Conservation (phyloP, 768 basidiomycete genomes). For the Tricholomella constricta region DNA sequence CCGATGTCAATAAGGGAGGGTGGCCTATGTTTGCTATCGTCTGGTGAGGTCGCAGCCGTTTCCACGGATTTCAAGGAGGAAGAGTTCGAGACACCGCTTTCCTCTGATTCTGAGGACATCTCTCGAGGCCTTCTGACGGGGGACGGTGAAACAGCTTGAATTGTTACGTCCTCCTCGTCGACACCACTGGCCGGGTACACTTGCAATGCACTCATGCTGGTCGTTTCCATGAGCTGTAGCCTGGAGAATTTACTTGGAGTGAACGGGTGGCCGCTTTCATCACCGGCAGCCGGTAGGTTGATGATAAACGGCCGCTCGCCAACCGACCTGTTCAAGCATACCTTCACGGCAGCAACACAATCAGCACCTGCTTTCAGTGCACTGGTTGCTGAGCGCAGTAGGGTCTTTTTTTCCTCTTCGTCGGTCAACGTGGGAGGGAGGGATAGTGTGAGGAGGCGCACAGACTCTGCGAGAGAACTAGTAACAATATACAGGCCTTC, state of each 20-base stretch:
- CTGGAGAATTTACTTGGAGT: constrained; percentile 51
- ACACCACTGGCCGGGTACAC: constrained; percentile 37
- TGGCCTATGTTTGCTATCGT: constrained; percentile 40
- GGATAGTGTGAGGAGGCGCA: constrained; percentile 69
- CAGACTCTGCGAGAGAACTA: constrained; percentile 83
- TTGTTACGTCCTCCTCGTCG: constrained; percentile 63
- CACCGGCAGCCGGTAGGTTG: constrained; percentile 55
- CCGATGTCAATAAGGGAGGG: constrained; percentile 29
- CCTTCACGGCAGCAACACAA: constrained; percentile 83
- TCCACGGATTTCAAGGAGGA: constrained; percentile 49
- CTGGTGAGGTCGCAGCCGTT: constrained; percentile 50
- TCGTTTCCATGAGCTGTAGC: constrained; percentile 33
- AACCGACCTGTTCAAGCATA: constrained; percentile 68
- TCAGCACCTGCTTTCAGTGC: constrained; percentile 88
- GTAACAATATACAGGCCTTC: constrained; percentile 84
- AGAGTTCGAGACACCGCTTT: constrained; percentile 49
- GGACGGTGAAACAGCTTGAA: constrained; percentile 48
- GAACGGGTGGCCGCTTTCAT: constrained; percentile 44
- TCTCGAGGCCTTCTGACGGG: constrained; percentile 34
- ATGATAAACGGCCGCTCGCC: constrained; percentile 67
- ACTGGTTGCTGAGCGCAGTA: constrained; percentile 85
- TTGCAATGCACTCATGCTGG: constrained; percentile 39
- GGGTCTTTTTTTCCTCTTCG: constrained; percentile 77
- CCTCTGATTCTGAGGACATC: constrained; percentile 52
- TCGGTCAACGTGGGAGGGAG: constrained; percentile 55